phyloP scores from a whole-genome alignment of 2,329 filamentous ascomycete genomes.

The Fusarium sp. region DNA sequence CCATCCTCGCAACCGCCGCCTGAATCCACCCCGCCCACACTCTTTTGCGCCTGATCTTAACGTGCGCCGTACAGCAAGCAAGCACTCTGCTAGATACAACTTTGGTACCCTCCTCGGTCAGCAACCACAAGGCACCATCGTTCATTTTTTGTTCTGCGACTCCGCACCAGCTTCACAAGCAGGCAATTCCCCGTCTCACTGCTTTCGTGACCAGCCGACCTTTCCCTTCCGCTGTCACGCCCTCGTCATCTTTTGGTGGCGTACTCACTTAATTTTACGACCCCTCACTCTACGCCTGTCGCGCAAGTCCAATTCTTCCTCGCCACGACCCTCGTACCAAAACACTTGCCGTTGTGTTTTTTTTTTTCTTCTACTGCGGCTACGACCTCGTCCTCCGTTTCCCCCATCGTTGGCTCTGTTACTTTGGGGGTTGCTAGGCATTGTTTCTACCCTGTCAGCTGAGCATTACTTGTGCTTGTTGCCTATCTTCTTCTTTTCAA shows the following conservation, averaged over 20 bases:
- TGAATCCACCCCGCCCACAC: slow-evolving; percentile 38
- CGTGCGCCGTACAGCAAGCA: slow-evolving; percentile 33
- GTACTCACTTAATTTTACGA: slow-evolving; percentile 37
- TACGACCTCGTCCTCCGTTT: slow-evolving; percentile 36
- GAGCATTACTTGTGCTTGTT: slow-evolving; percentile 24
- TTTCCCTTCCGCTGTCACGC: slow-evolving; percentile 38
- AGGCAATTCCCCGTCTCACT: slow-evolving; percentile 43
- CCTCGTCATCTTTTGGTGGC: slow-evolving; percentile 41
- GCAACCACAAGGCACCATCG: slow-evolving; percentile 33
- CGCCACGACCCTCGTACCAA: slow-evolving; percentile 41
- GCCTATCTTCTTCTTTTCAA: slow-evolving; percentile 20
- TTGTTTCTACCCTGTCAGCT: slow-evolving; percentile 32
- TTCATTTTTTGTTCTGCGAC: slow-evolving; percentile 33
- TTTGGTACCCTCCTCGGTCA: slow-evolving; percentile 42
- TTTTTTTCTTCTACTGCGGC: slow-evolving; percentile 18
- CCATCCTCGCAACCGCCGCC: slow-evolving; percentile 35
- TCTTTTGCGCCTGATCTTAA: slow-evolving; percentile 44
- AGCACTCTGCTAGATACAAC: slow-evolving; percentile 33
- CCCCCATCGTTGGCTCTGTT: slow-evolving; percentile 30
- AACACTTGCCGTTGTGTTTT: slow-evolving; percentile 33
- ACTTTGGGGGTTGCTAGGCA: slow-evolving; percentile 37
- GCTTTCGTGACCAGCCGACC: slow-evolving; percentile 40
- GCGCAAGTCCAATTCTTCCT: slow-evolving; percentile 43
- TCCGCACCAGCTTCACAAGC: slow-evolving; percentile 34
- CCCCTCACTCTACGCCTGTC: slow-evolving; percentile 40